Conservation (phyloP, 148 eudicot genomes). For the Oxyria digyna region DNA sequence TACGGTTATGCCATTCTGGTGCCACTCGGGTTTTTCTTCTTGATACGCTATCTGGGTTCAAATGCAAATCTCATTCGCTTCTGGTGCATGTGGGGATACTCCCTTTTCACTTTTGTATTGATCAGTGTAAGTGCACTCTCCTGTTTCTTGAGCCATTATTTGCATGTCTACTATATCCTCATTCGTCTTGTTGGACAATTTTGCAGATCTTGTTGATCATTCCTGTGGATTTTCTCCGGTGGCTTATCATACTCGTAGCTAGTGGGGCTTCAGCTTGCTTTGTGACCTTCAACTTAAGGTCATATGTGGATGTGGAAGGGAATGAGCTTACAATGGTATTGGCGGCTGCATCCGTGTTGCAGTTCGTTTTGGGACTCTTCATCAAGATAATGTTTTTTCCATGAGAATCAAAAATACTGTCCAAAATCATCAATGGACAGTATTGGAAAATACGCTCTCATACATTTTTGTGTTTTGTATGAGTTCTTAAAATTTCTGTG, state of each 20-base stretch:
- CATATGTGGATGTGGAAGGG: constrained; percentile 38
- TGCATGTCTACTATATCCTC: background rate
- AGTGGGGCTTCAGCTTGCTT: constrained; percentile 72
- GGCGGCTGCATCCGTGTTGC: constrained; percentile 67
- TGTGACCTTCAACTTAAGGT: constrained; percentile 59
- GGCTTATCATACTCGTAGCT: constrained; percentile 54
- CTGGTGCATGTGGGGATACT: constrained; percentile 99
- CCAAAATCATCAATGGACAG: too few species aligned
- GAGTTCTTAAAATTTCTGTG: too few species aligned
- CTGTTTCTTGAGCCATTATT: background rate
- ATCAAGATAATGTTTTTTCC: constrained; percentile 83
- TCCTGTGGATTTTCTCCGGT: constrained; percentile 73
- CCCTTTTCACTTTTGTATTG: constrained; percentile 69
- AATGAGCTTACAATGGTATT: constrained; percentile 44
- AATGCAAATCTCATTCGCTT: constrained; percentile 71
- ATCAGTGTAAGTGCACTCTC: constrained; percentile 46
- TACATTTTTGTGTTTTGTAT: too few species aligned
- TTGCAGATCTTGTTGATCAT: constrained; percentile 69
- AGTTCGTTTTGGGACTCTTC: constrained; percentile 69
- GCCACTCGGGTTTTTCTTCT: constrained; percentile 77
- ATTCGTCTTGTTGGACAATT: background rate
- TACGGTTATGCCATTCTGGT: constrained; percentile 81
- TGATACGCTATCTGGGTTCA: constrained; percentile 85
- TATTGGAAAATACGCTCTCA: too few species aligned
- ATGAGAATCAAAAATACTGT: constrained; percentile 7